Base-by-base conservation (phyloP, 2,329 filamentous ascomycete species). In the Fusarium mundagurra region DNA sequence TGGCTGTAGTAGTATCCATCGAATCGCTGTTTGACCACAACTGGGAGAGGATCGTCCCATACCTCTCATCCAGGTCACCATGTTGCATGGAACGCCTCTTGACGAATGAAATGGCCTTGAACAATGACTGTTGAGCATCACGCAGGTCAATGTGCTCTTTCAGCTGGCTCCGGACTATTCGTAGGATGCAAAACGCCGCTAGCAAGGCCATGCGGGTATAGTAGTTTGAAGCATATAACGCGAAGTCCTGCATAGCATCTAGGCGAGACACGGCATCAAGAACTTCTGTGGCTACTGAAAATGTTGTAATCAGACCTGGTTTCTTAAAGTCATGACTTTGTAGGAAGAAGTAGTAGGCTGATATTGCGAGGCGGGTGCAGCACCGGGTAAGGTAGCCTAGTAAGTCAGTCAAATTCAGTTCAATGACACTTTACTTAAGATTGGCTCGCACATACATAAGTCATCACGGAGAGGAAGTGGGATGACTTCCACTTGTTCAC, bases 21-120 rank as follows among this genome's bases (percentile, higher is more conserved):
- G 29, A 34, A 33, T 61, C 38, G 48, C 48, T 61, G 6, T 61
- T 61, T 61, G 59, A 61, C 59, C 59, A 61, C n/a, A 61, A 27
- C 29, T 61, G 59, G 8, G 59, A 55, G 18, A 61, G 36, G 11
- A 61, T 61, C 17, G 29, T 61, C 18, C 34, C 59, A 33, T 61
- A 55, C 14, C 59, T 55, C 36, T 61, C 59, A 24, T 61, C 59
- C 7, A 61, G 59, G 14, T 61, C 59, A 14, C 59, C 59, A 10
- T 29, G 47, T 41, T 61, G 59, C 29, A 61, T 57, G 27, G 59
- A 61, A 10, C 47, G 36, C 11, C 59, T 61, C 20, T 61, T 61
- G 22, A 34, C 59, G 31, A 57, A 54, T 12, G 59, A 61, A 16
- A 61, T 57, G 10, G 59, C 59, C 22, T 61, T 61, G 18, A 57